A percentile compares a stretch with the other conserved stretches of the same genome.
These are phyloP conservation scores for Ilex asprella DNA, from an alignment of 257 asterid species.

Conservation along the genomic window DNA sequence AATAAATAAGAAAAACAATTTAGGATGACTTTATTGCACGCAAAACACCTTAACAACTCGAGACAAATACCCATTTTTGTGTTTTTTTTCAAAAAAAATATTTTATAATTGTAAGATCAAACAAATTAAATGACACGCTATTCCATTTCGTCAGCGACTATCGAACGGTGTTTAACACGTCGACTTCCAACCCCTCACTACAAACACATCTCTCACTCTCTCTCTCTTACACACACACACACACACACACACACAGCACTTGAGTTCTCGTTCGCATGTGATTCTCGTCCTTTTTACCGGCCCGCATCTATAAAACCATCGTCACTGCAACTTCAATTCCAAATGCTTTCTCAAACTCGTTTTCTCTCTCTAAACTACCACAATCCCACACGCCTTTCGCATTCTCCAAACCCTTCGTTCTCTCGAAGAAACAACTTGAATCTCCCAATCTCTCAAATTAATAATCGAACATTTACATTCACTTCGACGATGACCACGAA, in stretches of 20 bases:
- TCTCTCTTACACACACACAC: background rate
- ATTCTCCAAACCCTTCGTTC: slow-evolving; percentile 16
- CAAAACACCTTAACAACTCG: too few species aligned
- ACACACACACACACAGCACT: background rate
- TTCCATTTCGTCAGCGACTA: background rate
- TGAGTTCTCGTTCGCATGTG: background rate
- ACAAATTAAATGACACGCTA: background rate
- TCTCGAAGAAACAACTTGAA: slow-evolving; percentile 4
- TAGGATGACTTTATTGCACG: too few species aligned
- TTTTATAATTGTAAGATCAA: too few species aligned
- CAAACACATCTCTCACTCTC: background rate
- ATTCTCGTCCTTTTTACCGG: slow-evolving; percentile 9
- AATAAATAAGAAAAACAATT: too few species aligned
- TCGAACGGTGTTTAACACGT: background rate
- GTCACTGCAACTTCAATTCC: slow-evolving; percentile 31
- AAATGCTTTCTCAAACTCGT: slow-evolving; percentile 37
- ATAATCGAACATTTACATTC: background rate
- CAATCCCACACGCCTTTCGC: slow-evolving; percentile 17
- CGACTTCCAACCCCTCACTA: background rate
- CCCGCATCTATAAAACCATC: slow-evolving; percentile 25
- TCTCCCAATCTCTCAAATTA: background rate
- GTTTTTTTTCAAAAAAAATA: too few species aligned
- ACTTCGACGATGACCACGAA: slow-evolving; percentile 10
- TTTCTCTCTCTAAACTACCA: slow-evolving; percentile 29
- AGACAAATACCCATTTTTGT: too few species aligned